These are phyloP conservation scores for Termitomyces titanicus DNA, from an alignment of 768 basidiomycete genomes.

Conservation along the genomic window DNA sequence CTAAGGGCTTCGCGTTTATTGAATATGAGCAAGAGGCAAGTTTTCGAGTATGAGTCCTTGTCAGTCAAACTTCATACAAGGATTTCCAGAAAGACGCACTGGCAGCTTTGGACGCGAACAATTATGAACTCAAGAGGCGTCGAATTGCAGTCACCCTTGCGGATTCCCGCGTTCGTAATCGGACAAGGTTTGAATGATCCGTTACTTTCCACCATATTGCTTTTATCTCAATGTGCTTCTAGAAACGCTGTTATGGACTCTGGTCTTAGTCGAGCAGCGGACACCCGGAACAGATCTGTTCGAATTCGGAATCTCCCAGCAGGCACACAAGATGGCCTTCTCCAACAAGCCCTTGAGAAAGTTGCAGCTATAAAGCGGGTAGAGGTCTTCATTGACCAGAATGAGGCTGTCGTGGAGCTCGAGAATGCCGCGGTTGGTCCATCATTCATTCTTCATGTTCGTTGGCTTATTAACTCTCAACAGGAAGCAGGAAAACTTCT, in stretches of 20 bases:
- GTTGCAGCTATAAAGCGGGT: constrained; percentile 65
- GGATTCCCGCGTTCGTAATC: constrained; percentile 61
- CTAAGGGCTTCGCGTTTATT: constrained; percentile 88
- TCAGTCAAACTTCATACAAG: neutral
- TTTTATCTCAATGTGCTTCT: neutral
- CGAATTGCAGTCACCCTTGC: constrained; percentile 86
- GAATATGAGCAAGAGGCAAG: constrained; percentile 84
- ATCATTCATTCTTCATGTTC: neutral
- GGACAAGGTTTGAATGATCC: constrained; percentile 40
- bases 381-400: constrained; percentile 62
- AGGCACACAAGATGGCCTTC: constrained; percentile 81
- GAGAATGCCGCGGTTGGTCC: constrained; percentile 59
- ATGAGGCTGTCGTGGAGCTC: constrained; percentile 63
- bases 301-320: constrained; percentile 72
- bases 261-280: constrained; percentile 53
- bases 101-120: constrained; percentile 75
- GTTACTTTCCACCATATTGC: neutral
- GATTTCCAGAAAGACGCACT: constrained; percentile 58
- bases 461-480: neutral
- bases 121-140: constrained; percentile 85
- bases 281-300: constrained; percentile 66
- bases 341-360: constrained; percentile 90
- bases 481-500: constrained; percentile 86
- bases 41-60: neutral
- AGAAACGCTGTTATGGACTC: constrained; percentile 47